phyloP scores from a whole-genome alignment of 2,329 filamentous ascomycete species.

The Periconia sp. region DNA sequence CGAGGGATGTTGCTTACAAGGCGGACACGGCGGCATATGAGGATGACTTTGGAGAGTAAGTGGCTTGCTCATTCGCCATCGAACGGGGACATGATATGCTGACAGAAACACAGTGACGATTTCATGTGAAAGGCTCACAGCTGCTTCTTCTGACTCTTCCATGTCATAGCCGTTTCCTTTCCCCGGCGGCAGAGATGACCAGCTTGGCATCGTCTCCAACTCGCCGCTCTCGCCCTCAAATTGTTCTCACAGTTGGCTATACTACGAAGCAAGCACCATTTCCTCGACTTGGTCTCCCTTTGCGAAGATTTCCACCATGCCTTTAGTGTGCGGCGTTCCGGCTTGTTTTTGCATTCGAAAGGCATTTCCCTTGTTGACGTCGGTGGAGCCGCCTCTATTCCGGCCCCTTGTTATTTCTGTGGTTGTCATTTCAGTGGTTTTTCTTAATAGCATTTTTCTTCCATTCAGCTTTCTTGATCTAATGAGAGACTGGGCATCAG shows the following conservation, averaged over 20 bases:
- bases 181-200: constrained; percentile 7
- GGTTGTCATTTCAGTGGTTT: constrained; percentile 1
- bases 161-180: neutral
- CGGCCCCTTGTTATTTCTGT: neutral
- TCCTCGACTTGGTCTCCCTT: neutral
- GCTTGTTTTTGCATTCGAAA: neutral
- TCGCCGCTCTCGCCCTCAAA: neutral
- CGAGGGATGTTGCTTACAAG: constrained; percentile 55
- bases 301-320: neutral
- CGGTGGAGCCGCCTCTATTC: neutral
- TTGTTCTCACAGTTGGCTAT: neutral
- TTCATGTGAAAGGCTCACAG: constrained; percentile 36
- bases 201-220: constrained; percentile 10
- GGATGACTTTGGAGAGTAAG: constrained; percentile 84
- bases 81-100: constrained; percentile 8
- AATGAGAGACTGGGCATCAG: no score
- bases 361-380: neutral
- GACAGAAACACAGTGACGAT: constrained; percentile 35
- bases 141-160: neutral
- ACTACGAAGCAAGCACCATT: neutral
- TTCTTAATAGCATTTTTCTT: neutral
- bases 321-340: constrained; percentile 8
- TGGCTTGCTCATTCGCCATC: constrained; percentile 24
- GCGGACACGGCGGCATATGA: constrained; percentile 79
- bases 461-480: no score